Percentiles rank a stretch among this genome's conserved stretches.
Evolutionary conservation across 345 rosid species (phyloP).

Genomic region (Conringia planisiliqua): DNA sequence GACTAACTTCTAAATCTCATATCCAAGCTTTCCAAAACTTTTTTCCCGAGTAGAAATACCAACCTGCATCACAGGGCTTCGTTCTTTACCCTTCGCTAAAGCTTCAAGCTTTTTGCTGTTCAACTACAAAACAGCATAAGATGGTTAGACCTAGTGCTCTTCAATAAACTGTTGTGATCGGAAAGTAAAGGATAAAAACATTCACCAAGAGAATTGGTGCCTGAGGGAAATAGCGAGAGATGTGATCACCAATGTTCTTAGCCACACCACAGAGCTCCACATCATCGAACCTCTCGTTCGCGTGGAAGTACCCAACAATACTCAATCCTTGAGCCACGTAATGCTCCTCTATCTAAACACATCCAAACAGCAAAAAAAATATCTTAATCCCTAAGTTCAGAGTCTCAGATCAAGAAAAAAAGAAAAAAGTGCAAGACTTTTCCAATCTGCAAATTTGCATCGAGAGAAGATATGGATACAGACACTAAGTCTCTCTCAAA

Average conservation of each 20-base stretch:
- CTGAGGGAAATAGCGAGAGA: constrained; percentile 78
- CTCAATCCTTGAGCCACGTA: constrained; percentile 65
- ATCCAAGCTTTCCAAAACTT: not conserved
- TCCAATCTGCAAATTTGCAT: not conserved
- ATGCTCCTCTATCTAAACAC: constrained; percentile 72
- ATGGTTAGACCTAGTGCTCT: not conserved
- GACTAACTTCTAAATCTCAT: not conserved
- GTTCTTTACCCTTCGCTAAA: constrained; percentile 58
- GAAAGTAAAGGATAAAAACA: constrained; percentile 7
- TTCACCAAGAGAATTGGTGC: constrained; percentile 72
- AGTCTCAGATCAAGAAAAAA: constrained; percentile 3
- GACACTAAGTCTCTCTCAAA: not conserved
- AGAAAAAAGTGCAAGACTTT: not conserved
- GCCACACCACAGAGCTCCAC: constrained; percentile 65
- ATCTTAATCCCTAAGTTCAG: not conserved
- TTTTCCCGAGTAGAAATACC: constrained; percentile 16
- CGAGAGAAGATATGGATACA: not conserved
- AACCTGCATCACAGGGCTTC: constrained; percentile 82
- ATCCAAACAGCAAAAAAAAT: constrained; percentile 16
- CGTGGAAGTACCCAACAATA: constrained; percentile 89
- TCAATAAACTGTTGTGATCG: not conserved
- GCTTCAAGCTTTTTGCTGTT: constrained; percentile 83
- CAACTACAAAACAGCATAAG: constrained; percentile 42
- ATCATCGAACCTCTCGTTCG: constrained; percentile 88
- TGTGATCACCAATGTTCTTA: constrained; percentile 86